Percentiles rank a stretch among this genome's conserved stretches.
phyloP scores from a whole-genome alignment of 768 basidiomycete genomes.

The Dentipellis sp. region DNA sequence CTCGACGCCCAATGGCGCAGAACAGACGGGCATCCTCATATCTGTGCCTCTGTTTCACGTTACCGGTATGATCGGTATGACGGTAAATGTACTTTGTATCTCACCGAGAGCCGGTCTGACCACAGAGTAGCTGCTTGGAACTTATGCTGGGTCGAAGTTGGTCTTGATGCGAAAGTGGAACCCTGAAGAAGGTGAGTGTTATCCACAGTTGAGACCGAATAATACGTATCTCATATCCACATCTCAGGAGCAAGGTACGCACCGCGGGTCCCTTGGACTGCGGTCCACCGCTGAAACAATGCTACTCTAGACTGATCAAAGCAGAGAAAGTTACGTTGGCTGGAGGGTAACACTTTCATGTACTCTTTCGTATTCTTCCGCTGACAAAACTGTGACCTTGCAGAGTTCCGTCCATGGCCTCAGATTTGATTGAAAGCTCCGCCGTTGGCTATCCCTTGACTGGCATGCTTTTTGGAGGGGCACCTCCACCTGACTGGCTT shows the following conservation, averaged over 20 bases:
- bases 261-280: not conserved
- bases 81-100: conserved; percentile 14
- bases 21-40: conserved; percentile 36
- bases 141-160: conserved; percentile 47
- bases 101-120: not conserved
- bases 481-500: conserved; percentile 40
- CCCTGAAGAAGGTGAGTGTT: conserved; percentile 36
- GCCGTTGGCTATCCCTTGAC: conserved; percentile 38
- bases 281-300: not conserved
- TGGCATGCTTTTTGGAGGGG: conserved; percentile 42
- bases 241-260: conserved; percentile 2
- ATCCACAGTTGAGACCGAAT: too few relatives aligned
- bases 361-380: not conserved
- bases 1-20: conserved; percentile 9
- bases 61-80: conserved; percentile 44
- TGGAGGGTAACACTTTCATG: conserved; percentile 33
- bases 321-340: conserved; percentile 43
- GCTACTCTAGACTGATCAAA: conserved; percentile 31
- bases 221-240: too few relatives aligned
- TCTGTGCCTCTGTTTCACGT: conserved; percentile 64
- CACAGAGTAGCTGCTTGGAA: conserved; percentile 39
- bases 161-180: conserved; percentile 50
- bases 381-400: not conserved
- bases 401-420: conserved; percentile 55
- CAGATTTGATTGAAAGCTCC: conserved; percentile 45